Conservation (phyloP, 2,329 filamentous ascomycete species). For the Scedosporium minutisporum region DNA sequence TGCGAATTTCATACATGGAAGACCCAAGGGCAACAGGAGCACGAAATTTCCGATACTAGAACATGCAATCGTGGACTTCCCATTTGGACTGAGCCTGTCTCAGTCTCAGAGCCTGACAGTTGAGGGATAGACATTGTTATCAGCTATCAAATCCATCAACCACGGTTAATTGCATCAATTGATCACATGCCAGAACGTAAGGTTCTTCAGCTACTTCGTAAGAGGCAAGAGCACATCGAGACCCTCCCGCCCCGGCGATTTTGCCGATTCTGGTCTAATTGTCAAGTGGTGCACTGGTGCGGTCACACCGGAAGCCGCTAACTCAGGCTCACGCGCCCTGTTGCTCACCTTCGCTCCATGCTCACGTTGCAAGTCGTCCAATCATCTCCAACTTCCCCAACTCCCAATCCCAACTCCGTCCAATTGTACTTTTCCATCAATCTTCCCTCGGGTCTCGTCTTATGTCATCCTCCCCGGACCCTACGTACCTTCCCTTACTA, state of each 20-base stretch:
- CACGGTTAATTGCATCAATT: too few relatives aligned
- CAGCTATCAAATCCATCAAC: too few relatives aligned
- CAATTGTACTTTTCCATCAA: background rate
- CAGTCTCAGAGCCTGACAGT: too few relatives aligned
- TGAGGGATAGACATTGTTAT: too few relatives aligned
- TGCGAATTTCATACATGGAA: too few relatives aligned
- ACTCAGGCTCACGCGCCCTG: background rate
- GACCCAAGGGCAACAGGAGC: too few relatives aligned
- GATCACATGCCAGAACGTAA: background rate
- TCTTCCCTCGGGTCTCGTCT: conserved; percentile 4
- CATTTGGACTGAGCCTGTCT: too few relatives aligned
- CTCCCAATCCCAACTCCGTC: background rate
- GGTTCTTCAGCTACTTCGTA: too few relatives aligned
- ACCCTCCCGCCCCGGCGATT: background rate
- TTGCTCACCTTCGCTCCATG: background rate
- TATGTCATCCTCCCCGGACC: conserved; percentile 10
- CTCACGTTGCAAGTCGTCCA: background rate
- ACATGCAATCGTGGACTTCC: too few relatives aligned
- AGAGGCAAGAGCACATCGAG: too few relatives aligned
- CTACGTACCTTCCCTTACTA: background rate
- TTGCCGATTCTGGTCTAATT: background rate
- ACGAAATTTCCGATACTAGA: too few relatives aligned
- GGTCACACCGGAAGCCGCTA: background rate
- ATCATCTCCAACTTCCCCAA: too few relatives aligned
- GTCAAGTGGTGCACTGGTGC: background rate